Percentiles rank a stretch among this genome's conserved stretches.
Conservation (phyloP, 1,284 basidiomycete species). For the Pulveroboletus sp. region DNA sequence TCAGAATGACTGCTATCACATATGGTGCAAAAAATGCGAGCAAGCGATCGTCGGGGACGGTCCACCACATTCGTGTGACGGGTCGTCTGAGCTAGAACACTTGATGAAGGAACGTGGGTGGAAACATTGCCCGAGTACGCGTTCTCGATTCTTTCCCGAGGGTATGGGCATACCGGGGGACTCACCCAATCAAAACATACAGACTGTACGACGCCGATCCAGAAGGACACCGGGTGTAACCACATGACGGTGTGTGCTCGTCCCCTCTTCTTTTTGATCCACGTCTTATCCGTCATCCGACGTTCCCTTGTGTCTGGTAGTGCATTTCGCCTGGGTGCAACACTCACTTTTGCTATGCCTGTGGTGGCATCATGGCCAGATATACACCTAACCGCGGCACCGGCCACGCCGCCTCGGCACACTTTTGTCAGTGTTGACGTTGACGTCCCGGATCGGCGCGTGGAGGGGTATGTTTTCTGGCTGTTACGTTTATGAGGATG, state of each 20-base stretch:
- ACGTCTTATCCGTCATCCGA: background rate
- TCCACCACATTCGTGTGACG: slow-evolving; percentile 55
- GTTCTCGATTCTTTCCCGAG: background rate
- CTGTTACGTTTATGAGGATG: background rate
- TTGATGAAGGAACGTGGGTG: slow-evolving; percentile 54
- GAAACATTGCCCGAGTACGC: slow-evolving; percentile 56
- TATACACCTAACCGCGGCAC: slow-evolving; percentile 45
- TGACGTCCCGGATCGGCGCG: slow-evolving; percentile 25
- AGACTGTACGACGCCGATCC: slow-evolving; percentile 58
- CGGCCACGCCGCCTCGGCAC: slow-evolving; percentile 36
- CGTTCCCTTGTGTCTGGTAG: slow-evolving; percentile 31
- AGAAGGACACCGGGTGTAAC: slow-evolving; percentile 57
- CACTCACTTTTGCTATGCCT: slow-evolving; percentile 61
- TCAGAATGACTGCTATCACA: slow-evolving; percentile 40
- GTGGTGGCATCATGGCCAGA: slow-evolving; percentile 49
- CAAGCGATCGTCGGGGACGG: slow-evolving; percentile 38
- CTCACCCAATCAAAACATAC: background rate
- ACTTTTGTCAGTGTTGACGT: slow-evolving; percentile 48
- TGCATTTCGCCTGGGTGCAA: slow-evolving; percentile 60
- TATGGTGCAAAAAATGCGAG: slow-evolving; percentile 59
- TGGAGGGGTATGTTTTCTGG: background rate
- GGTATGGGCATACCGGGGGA: background rate
- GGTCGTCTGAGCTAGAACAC: slow-evolving; percentile 47
- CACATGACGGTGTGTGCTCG: slow-evolving; percentile 53
- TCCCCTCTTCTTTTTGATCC: background rate